Evolutionary conservation across 305 asterid species (phyloP).

Genomic region (Ilex paraguariensis): DNA sequence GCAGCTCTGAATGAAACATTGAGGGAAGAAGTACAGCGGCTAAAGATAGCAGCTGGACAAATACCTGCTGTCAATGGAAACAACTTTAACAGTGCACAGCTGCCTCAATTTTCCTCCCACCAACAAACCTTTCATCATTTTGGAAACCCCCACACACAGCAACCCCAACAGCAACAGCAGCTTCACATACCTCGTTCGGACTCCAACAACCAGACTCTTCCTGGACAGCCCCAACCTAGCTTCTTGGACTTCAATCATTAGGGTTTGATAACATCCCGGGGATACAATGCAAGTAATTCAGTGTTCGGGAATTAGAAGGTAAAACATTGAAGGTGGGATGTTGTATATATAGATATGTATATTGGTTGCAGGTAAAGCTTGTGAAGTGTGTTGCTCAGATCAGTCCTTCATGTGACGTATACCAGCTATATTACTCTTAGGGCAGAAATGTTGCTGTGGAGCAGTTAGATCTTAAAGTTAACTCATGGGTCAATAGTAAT

Average conservation of each 20-base stretch:
- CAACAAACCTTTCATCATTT: conserved; percentile 36
- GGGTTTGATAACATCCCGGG: conserved; percentile 16
- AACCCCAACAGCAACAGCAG: conserved; percentile 34
- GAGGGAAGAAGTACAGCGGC: conserved; percentile 74
- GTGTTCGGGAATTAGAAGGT: too few relatives aligned
- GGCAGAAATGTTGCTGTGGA: too few relatives aligned
- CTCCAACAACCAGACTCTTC: conserved; percentile 23
- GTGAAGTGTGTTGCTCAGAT: too few relatives aligned
- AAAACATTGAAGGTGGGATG: too few relatives aligned
- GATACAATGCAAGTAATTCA: too few relatives aligned
- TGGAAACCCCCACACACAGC: conserved; percentile 39
- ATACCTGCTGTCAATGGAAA: conserved; percentile 41
- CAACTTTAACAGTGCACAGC: conserved; percentile 31
- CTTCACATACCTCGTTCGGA: conserved; percentile 28
- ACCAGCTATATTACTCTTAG: too few relatives aligned
- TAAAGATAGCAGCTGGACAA: conserved; percentile 73
- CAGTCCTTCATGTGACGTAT: too few relatives aligned
- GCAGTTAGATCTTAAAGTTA: too few relatives aligned
- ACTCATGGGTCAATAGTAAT: too few relatives aligned
- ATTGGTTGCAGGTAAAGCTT: too few relatives aligned
- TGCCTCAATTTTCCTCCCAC: conserved; percentile 40
- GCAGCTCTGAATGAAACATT: conserved; percentile 72
- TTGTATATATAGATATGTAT: too few relatives aligned
- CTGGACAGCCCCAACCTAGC: conserved; percentile 38
- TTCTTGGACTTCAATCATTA: conserved; percentile 40